A percentile compares a stretch with the other conserved stretches of the same genome.
phyloP scores from a whole-genome alignment of 352 stramenopile species.

The Pythium oligandrum region DNA sequence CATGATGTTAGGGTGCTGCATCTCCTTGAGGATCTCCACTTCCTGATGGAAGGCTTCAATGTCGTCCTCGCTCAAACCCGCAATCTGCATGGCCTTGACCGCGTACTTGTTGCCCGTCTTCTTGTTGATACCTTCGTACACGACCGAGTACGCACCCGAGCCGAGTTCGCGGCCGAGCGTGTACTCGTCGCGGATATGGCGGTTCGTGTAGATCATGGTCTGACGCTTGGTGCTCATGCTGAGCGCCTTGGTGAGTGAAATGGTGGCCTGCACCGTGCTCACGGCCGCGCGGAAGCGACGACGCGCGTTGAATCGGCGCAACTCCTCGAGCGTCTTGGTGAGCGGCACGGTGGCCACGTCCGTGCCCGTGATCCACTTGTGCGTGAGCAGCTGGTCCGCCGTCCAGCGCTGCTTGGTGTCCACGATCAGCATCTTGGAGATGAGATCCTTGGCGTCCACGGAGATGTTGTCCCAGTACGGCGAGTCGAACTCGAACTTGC shows the following conservation, averaged over 20 bases:
- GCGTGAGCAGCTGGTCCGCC: conserved; percentile 56
- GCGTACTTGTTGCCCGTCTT: conserved; percentile 37
- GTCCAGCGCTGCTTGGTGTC: conserved; percentile 79
- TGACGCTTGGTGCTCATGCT: conserved; percentile 27
- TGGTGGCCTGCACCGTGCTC: conserved; percentile 84
- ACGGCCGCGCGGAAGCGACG: conserved; percentile 92
- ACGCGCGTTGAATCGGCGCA: conserved; percentile 92
- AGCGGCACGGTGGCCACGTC: conserved; percentile 71
- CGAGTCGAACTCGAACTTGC: conserved; percentile 69
- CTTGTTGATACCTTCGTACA: conserved; percentile 43
- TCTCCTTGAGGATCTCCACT: conserved; percentile 57
- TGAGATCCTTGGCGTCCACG: conserved; percentile 81
- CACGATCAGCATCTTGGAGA: conserved; percentile 86
- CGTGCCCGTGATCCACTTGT: conserved; percentile 87
- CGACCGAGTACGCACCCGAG: conserved; percentile 42
- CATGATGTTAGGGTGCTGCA: conserved; percentile 88
- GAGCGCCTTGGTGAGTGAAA: conserved; percentile 70
- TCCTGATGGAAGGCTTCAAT: conserved; percentile 29
- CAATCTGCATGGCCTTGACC: conserved; percentile 49
- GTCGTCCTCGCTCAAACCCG: conserved; percentile 16
- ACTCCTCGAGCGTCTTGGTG: conserved; percentile 78
- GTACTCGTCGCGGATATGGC: conserved; percentile 27
- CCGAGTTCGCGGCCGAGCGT: conserved; percentile 38
- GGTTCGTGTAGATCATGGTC: conserved; percentile 23
- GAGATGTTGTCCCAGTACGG: conserved; percentile 83